phyloP scores from a whole-genome alignment of 345 rosid genomes.

The Gossypium raimondii region DNA sequence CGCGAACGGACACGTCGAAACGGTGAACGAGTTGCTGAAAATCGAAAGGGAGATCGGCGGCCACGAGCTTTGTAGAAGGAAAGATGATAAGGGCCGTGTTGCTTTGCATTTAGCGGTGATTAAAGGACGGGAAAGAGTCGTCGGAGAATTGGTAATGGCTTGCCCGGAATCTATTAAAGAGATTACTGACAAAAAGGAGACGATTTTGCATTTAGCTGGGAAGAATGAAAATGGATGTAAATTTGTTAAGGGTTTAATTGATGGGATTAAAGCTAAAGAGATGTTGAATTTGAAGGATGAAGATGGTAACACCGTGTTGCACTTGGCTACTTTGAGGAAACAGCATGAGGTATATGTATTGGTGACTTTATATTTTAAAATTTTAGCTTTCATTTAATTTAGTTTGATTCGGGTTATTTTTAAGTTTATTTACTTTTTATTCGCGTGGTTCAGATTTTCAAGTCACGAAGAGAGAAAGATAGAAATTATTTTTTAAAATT shows the following conservation, averaged over 20 bases:
- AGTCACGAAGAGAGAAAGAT: no score
- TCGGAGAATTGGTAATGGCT: not conserved
- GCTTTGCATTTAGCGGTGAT: no score
- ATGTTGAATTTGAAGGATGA: conserved; percentile 14
- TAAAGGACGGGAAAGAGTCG: no score
- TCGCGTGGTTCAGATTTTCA: no score
- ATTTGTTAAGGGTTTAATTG: not conserved
- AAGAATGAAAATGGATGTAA: conserved; percentile 8
- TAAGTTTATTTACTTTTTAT: no score
- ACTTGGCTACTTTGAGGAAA: conserved; percentile 5
- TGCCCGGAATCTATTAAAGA: conserved; percentile 5
- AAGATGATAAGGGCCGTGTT: no score
- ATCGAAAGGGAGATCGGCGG: not conserved
- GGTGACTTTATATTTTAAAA: no score
- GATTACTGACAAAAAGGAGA: not conserved
- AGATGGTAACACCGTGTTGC: conserved; percentile 11
- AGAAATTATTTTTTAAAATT: no score
- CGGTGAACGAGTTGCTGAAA: conserved; percentile 2
- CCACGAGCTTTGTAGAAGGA: conserved; percentile 8
- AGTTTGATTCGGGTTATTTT: no score
- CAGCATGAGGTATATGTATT: not conserved
- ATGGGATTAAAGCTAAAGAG: not conserved
- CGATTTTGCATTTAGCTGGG: not conserved
- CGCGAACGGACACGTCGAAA: conserved; percentile 3
- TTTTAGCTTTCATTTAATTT: no score